Conservation (phyloP, 2,329 filamentous ascomycete genomes). For the Hysterium pulicare region DNA sequence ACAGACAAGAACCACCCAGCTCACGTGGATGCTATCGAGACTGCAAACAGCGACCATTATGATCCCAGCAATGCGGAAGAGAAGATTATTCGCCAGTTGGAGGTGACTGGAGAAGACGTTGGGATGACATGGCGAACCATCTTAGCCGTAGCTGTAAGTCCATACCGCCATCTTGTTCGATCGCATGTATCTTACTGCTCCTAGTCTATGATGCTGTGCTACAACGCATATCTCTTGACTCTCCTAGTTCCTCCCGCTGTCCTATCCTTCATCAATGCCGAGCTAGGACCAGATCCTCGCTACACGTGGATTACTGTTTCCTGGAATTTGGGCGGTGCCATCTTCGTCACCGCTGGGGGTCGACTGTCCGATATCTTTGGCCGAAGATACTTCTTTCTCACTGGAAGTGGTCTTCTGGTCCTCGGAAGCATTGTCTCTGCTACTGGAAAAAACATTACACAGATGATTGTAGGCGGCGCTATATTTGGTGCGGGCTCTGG, state of each 20-base stretch:
- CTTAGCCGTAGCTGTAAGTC: slow-evolving; percentile 20
- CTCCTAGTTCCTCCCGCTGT: slow-evolving; percentile 31
- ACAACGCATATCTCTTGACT: slow-evolving; percentile 33
- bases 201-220: slow-evolving; percentile 27
- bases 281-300: slow-evolving; percentile 27
- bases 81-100: slow-evolving; percentile 25
- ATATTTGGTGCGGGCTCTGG: slow-evolving; percentile 42
- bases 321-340: slow-evolving; percentile 31
- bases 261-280: slow-evolving; percentile 30
- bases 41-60: background rate
- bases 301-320: slow-evolving; percentile 34
- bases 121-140: slow-evolving; percentile 25
- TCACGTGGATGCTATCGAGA: background rate
- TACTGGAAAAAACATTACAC: slow-evolving; percentile 37
- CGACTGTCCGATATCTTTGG: slow-evolving; percentile 43
- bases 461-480: slow-evolving; percentile 41
- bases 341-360: slow-evolving; percentile 30
- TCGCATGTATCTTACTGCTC: background rate
- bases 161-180: background rate
- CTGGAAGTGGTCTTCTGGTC: slow-evolving; percentile 32
- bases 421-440: slow-evolving; percentile 40
- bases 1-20: background rate
- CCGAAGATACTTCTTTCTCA: slow-evolving; percentile 29
- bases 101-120: slow-evolving; percentile 28
- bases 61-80: slow-evolving; percentile 12